phyloP scores from a whole-genome alignment of 1,284 basidiomycete species.

The Ganoderma leucocontextum region DNA sequence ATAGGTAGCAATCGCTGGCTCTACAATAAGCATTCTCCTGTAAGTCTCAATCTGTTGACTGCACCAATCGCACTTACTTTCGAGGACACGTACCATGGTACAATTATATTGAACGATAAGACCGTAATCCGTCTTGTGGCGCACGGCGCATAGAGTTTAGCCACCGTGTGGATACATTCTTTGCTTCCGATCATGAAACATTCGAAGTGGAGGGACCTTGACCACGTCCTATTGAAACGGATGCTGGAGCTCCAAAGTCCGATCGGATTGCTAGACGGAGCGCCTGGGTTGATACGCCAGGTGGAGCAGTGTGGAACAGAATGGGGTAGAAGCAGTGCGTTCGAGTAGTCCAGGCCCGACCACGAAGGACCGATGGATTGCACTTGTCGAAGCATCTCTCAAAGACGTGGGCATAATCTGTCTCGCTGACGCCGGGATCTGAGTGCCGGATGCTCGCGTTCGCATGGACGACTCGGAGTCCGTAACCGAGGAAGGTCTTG shows the following conservation, averaged over 20 bases:
- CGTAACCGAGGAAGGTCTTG: no score
- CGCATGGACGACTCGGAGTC: no score
- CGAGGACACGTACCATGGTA: background rate
- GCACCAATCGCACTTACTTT: background rate
- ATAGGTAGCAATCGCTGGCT: no score
- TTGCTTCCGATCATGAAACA: background rate
- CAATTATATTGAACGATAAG: no score
- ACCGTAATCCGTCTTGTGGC: background rate
- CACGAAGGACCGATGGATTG: background rate
- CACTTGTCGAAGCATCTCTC: background rate
- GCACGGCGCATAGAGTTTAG: background rate
- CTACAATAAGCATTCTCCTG: background rate
- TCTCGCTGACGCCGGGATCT: no score
- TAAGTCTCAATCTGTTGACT: background rate
- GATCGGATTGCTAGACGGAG: background rate
- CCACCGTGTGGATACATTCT: background rate
- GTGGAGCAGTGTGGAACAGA: background rate
- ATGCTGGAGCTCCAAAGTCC: background rate
- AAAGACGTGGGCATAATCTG: no score
- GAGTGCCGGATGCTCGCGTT: no score
- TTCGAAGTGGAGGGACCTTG: background rate
- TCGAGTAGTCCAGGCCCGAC: background rate
- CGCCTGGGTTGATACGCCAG: background rate
- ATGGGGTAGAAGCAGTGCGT: background rate
- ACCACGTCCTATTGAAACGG: background rate